Base-by-base conservation (phyloP, 768 basidiomycete species). In the Suillus placidus region DNA sequence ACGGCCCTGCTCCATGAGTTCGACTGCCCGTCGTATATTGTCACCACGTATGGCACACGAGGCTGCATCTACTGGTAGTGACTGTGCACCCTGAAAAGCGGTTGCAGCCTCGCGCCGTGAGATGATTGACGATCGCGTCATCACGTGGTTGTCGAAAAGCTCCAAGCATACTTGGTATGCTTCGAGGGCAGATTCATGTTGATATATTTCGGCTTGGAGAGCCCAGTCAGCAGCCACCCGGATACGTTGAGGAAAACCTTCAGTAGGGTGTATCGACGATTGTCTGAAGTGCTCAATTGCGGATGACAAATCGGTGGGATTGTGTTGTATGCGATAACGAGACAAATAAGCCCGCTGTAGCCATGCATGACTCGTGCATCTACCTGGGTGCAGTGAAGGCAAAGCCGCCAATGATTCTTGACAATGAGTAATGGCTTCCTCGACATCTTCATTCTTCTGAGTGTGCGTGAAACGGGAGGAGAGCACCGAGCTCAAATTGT, bases 1-100 rank as follows among this genome's bases (percentile, higher is more conserved):
- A 30, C 51, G 51, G 1, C 51, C 51, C 1, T 52, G 51, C 72
- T 77, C 76, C 45, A 74, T 38, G 65, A 73, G 72, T 62, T 75
- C 73, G 1, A 75, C 26, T 14, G 75, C 74, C 7, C 34, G 60
- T 40, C 62, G 56, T 20, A 23, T 30, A 23, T 67, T 55, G 9
- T 32, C 13, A 14, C 43, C 10, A n/a, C 13, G 38, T 57, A 70
- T 64, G 30, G 74, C 75, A 60, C 38, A 67, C 18, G 63, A 55
- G 0, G 62, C 66, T 38, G 66, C 62, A 51, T 67, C 51, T 2
- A 61, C 63, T 30, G 66, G 13, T 0, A 64, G 37, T 6, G 42
- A 8, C 8, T 4, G 0, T 0, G 10, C 4, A 26, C 20, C 37
- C 3, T 6, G 2, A 6, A 64, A 64, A 1, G 34, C 13, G 1